These are phyloP conservation scores for Obba rivulosa DNA, from an alignment of 768 basidiomycete genomes.

Conservation along the genomic window DNA sequence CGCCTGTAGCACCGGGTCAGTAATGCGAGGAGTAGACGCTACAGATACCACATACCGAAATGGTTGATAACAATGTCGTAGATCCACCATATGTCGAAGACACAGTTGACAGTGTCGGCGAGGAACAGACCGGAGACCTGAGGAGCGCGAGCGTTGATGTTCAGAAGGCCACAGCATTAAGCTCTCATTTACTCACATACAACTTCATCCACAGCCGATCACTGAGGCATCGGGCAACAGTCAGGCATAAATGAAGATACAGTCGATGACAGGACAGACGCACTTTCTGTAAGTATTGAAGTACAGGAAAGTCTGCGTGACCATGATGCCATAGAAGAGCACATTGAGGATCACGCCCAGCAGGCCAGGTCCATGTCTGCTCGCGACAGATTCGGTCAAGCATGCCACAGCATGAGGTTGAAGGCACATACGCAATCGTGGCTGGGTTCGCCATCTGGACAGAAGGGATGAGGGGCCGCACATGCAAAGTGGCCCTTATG, in stretches of 20 bases:
- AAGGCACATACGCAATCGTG: too few relatives aligned
- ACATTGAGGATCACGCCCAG: constrained; percentile 12
- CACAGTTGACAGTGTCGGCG: constrained; percentile 38
- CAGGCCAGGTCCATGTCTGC: constrained; percentile 9
- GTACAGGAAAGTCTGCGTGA: constrained; percentile 20
- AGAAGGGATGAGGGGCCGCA: too few relatives aligned
- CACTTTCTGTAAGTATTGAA: constrained; percentile 18
- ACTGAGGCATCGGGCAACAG: background rate
- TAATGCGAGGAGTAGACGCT: too few relatives aligned
- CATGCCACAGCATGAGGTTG: too few relatives aligned
- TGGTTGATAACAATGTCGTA: constrained; percentile 37
- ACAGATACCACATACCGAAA: constrained; percentile 31
- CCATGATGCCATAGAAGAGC: constrained; percentile 20
- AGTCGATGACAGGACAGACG: background rate
- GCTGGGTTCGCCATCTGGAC: too few relatives aligned
- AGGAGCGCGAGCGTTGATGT: too few relatives aligned
- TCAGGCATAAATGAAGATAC: background rate
- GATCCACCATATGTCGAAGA: constrained; percentile 34
- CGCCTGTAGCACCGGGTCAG: background rate
- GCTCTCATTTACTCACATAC: background rate
- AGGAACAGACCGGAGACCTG: constrained; percentile 34
- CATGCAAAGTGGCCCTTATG: too few relatives aligned
- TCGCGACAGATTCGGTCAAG: background rate
- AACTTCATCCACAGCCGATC: constrained; percentile 1
- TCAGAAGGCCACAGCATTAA: background rate